Evolutionary conservation across 768 basidiomycete genomes (phyloP).

Genomic region (Cystofilobasidium macerans): DNA sequence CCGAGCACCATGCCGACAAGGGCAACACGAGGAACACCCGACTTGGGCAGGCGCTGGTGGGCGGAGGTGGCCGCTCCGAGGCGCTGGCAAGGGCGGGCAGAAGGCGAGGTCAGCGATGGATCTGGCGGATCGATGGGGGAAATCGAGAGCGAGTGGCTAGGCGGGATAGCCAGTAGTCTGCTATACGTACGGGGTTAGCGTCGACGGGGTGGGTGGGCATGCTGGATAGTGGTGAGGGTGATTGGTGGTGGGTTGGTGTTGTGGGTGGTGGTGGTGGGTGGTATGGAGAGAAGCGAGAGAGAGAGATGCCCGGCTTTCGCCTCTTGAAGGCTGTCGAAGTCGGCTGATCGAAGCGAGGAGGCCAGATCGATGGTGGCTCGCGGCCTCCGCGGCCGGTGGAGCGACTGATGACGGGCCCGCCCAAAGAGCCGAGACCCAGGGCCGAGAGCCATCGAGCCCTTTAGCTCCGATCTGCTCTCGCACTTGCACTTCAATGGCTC

Average conservation of each 20-base stretch:
- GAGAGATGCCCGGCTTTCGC: no score
- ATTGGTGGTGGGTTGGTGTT: no score
- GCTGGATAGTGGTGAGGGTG: no score
- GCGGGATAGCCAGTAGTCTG: neutral
- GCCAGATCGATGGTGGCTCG: no score
- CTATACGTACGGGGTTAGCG: constrained; percentile 13
- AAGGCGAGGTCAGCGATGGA: neutral
- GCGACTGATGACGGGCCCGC: no score
- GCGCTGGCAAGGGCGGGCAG: neutral
- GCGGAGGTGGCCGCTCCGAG: neutral
- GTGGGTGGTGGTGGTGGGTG: constrained; percentile 1
- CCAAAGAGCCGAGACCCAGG: no score
- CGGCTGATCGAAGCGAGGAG: no score
- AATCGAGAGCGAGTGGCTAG: neutral
- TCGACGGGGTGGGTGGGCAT: constrained; percentile 8
- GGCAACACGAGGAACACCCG: constrained; percentile 7
- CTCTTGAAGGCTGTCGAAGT: no score
- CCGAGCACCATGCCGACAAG: constrained; percentile 19
- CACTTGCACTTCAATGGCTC: no score
- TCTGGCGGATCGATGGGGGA: neutral
- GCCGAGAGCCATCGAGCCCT: no score
- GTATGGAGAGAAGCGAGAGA: neutral
- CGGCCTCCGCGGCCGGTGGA: no score
- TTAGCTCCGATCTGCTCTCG: no score
- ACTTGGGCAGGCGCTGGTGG: constrained; percentile 1